Evolutionary conservation across 2,329 filamentous ascomycete genomes (phyloP).

Genomic region (Colletotrichum liaoningense): DNA sequence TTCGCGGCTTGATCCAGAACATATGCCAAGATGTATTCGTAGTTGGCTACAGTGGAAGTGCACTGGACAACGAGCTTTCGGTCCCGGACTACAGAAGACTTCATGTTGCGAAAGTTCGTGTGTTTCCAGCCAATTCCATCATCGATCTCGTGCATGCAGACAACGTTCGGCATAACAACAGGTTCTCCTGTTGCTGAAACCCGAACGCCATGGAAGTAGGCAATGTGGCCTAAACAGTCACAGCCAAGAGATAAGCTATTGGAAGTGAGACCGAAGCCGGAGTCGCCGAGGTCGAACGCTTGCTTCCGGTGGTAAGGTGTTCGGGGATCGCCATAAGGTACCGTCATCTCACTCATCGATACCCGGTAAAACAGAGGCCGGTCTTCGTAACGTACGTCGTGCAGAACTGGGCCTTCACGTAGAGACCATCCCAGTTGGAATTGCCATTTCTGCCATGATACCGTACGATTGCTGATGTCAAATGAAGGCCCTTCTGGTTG

Average conservation of each 20-base stretch:
- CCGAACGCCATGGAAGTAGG: constrained; percentile 67
- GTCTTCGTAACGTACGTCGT: constrained; percentile 68
- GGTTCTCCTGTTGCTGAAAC: constrained; percentile 72
- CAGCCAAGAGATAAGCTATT: constrained; percentile 71
- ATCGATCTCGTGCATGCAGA: constrained; percentile 83
- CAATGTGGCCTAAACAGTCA: constrained; percentile 59
- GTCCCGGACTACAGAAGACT: constrained; percentile 64
- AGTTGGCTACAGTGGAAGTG: constrained; percentile 73
- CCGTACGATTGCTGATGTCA: constrained; percentile 25
- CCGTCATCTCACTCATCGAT: constrained; percentile 65
- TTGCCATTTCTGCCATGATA: constrained; percentile 54
- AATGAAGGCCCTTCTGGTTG: constrained; percentile 73
- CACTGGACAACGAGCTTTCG: constrained; percentile 70
- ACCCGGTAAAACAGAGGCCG: constrained; percentile 68
- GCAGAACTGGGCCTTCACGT: constrained; percentile 68
- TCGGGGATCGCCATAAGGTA: constrained; percentile 14
- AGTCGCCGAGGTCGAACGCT: constrained; percentile 77
- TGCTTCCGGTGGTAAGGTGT: constrained; percentile 72
- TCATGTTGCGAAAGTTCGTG: constrained; percentile 76
- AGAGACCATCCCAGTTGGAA: constrained; percentile 70
- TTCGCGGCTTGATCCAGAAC: constrained; percentile 66
- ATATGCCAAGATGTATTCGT: constrained; percentile 58
- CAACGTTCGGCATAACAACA: constrained; percentile 74
- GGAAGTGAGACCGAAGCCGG: constrained; percentile 71
- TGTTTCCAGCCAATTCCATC: constrained; percentile 81